Base-by-base conservation (phyloP, 1,139 yeast species). In the Suhomyces anneliseae region DNA sequence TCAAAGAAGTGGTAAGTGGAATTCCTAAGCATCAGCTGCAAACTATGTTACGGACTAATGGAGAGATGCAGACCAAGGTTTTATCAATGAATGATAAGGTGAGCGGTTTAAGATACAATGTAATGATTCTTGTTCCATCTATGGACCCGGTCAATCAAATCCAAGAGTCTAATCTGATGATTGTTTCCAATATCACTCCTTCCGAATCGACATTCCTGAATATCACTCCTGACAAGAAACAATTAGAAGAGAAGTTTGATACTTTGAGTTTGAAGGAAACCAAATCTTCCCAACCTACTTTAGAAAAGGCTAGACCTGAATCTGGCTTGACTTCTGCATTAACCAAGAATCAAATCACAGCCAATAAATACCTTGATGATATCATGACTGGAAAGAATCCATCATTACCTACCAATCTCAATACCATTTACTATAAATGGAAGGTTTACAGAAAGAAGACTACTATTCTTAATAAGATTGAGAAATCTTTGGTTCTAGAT, bases 391-490 rank as follows among this genome's bases (percentile, higher is more conserved):
- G 73, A 9, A 63, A 64, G 39, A 65, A 52, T 35, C 65, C 69
- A 0, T 69, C 58, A 43, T 56, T 73, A 4, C 77, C 78, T 1
- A 59, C 69, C 4, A 67, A 68, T 44, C 60, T 72, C 38, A 74
- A 72, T 49, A 64, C 77, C 4, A 65, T 73, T 8, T 76, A 74
- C 53, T 73, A 68, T 58, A 77, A 79, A 46, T 81, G 92, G 81
- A 85, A 82, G 37, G 96, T 93, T 1, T 89, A 90, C 88, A 78
- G 98, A 56, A 81, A 95, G 50, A 93, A 90, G 60, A 83, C 92
- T 74, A 85, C 95, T 0, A 85, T 93, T 57, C 81, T 87, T 52
- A 83, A 84, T 48, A 79, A 90, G 45, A 89, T 90, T 51, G 96
- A 92, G 55, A 82, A 95, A 55, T 81, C 90, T 1, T 71, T 93